Evolutionary conservation across 306 rosid genomes (phyloP).

Genomic region (Dicorynia guianensis): DNA sequence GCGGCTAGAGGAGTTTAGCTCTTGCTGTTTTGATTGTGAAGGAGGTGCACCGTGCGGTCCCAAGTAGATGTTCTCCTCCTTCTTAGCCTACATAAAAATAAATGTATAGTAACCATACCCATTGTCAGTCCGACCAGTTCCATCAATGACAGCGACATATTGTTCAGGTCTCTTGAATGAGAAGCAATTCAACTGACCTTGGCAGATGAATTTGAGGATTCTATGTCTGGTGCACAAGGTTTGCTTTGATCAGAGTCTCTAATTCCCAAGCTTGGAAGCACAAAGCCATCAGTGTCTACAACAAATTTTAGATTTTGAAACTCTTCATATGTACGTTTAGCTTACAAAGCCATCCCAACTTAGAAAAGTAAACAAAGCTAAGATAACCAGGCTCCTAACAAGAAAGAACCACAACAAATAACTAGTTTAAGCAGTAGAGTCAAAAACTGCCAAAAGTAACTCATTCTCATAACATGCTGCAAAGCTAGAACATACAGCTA

Average conservation of each 20-base stretch:
- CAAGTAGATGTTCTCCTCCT: conserved; percentile 81
- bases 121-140: conserved; percentile 7
- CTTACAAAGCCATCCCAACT: background rate
- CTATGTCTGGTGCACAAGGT: conserved; percentile 52
- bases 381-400: conserved; percentile 10
- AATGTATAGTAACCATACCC: conserved; percentile 5
- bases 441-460: background rate
- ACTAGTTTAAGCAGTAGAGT: background rate
- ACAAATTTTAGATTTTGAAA: conserved; percentile 27
- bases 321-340: conserved; percentile 8
- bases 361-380: background rate
- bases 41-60: conserved; percentile 98
- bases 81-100: conserved; percentile 58
- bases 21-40: conserved; percentile 80
- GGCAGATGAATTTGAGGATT: conserved; percentile 68
- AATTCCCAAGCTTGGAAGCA: conserved; percentile 93
- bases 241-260: conserved; percentile 56
- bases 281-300: conserved; percentile 92
- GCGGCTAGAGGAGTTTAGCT: conserved; percentile 58
- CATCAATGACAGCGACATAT: conserved; percentile 9
- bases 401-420: conserved; percentile 14
- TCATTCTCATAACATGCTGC: conserved; percentile 2
- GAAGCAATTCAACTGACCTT: conserved; percentile 55
- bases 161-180: background rate
- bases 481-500: background rate